These are phyloP conservation scores for Talaromyces thailandensis DNA, from an alignment of 495 filamentous ascomycete genomes.

Conservation along the genomic window DNA sequence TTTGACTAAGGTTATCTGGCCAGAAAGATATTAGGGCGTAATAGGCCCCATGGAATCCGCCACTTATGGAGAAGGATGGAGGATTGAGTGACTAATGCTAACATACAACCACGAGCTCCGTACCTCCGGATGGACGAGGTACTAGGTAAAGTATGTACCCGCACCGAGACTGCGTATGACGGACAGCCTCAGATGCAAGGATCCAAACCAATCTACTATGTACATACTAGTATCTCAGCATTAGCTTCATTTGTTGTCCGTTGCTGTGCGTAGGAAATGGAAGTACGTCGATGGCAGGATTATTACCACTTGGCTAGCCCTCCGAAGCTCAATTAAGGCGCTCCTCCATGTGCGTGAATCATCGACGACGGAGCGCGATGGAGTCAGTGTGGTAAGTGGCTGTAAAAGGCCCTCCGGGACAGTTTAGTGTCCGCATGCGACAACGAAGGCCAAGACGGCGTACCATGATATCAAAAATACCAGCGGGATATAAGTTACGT, in stretches of 20 bases:
- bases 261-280: not conserved
- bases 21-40: not conserved
- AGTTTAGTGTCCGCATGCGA: not conserved
- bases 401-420: not conserved
- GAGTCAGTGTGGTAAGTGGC: not conserved
- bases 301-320: not conserved
- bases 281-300: not conserved
- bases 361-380: not conserved
- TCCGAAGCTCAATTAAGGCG: not conserved
- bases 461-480: not conserved
- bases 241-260: not conserved
- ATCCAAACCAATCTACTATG: not conserved
- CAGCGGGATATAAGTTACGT: not conserved
- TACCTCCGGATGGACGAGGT: not conserved
- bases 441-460: not conserved
- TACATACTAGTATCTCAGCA: too few relatives aligned
- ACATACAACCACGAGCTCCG: not conserved
- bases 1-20: not conserved
- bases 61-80: not conserved
- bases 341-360: not conserved
- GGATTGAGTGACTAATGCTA: not conserved
- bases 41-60: not conserved
- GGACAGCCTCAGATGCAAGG: not conserved
- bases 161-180: not conserved
- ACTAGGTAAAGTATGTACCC: too few relatives aligned